Evolutionary conservation across 805 yeast species (phyloP), one percentile per base, ranked within the genome.

Genomic region (Candida parachauliodes): DNA sequence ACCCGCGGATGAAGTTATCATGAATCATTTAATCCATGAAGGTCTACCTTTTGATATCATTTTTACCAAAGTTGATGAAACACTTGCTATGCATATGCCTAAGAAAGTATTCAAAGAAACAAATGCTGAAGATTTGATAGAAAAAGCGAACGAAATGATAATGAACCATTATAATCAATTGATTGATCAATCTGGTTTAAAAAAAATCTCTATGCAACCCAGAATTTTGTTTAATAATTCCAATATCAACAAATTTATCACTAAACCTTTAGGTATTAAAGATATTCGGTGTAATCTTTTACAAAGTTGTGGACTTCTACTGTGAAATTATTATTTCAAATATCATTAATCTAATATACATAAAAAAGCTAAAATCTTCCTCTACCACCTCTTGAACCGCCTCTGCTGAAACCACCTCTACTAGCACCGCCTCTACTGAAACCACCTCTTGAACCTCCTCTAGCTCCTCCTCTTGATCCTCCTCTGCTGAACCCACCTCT

Each of bases 11-110:
- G 52, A 57, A 11, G 40, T 57, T 18, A 68, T 86, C 6, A 55
- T 84, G 2, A 70, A 71, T 3, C 63, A 70, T 34, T 57, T 88
- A 32, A 62, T 59, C 1, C 60, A 61, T 1, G 51, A 62, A 34
- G 95, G 91, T 1, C 65, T 79, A 3, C 78, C 84, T 0, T 86
- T 81, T 57, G 91, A 85, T 42, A 59, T 88, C 5, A 74, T 88
- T 0, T 75, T 87, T 55, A 88, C 94, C 18, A 88, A 88, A 50
- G 74, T 81, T 32, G 96, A 88, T 54, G 69, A 69, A 43, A 50
- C 82, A 4, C 52, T 56, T 11, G 36, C 50, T 8, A 58, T 54
- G 23, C 18, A 11, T 28, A 22, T 31, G 11, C 31, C 35, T 58
- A 60, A 19, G 45, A 9, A 36, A 23, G 9, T 21, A 8, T 20